Evolutionary conservation across 1,284 basidiomycete species (phyloP).

Genomic region (Ganoderma meredithae): DNA sequence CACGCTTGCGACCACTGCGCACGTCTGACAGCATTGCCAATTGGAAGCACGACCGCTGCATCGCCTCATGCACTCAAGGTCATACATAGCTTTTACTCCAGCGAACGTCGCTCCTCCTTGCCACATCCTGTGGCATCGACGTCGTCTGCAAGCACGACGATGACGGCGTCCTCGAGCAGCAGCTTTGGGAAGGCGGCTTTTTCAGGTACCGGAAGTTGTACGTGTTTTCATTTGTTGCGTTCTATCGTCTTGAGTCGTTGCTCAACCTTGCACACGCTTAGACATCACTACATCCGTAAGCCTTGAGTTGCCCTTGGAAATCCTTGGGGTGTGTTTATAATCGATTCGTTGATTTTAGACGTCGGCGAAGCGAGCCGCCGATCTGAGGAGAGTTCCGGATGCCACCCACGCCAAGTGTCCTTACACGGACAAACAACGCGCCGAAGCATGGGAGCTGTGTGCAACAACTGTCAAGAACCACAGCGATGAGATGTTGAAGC

Average conservation of each 20-base stretch:
- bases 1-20: neutral
- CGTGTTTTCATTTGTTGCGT: neutral
- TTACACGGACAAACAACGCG: slow-evolving; percentile 12
- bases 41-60: neutral
- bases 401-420: slow-evolving; percentile 8
- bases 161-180: neutral
- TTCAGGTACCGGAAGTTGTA: neutral
- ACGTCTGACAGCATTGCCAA: neutral
- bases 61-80: neutral
- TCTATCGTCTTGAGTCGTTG: neutral
- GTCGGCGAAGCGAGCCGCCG: neutral
- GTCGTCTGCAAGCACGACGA: neutral
- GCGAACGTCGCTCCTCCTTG: neutral
- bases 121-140: neutral
- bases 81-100: neutral
- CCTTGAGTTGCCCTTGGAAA: neutral
- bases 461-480: slow-evolving; percentile 18
- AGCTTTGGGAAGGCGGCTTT: neutral
- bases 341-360: neutral
- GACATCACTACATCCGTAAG: neutral
- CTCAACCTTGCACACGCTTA: neutral
- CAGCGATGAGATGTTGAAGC: slow-evolving; percentile 19
- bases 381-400: neutral
- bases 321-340: neutral
- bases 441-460: slow-evolving; percentile 14